These are phyloP conservation scores for Exophiala bonariae DNA, from an alignment of 2,329 filamentous ascomycete genomes.

Conservation along the genomic window DNA sequence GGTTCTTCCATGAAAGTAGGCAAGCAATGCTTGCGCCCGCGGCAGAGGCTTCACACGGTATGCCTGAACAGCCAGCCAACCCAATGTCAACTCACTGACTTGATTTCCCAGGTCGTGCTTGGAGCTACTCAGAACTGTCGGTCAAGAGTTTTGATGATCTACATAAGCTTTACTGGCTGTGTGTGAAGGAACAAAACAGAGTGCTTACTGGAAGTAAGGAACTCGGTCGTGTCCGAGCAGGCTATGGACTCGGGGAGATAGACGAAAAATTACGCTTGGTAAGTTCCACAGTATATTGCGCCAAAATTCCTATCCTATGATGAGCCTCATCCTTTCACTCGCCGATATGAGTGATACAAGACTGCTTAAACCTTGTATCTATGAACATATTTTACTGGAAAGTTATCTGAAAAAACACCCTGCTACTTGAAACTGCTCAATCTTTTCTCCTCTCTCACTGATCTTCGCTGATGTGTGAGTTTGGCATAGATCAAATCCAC, in stretches of 20 bases:
- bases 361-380: slow-evolving; percentile 29
- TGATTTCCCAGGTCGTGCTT: slow-evolving; percentile 62
- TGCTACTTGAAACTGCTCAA: background rate
- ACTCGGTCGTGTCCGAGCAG: slow-evolving; percentile 64
- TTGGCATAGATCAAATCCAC: slow-evolving; percentile 14
- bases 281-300: slow-evolving; percentile 36
- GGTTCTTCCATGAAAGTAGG: slow-evolving; percentile 76
- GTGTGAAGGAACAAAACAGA: slow-evolving; percentile 85
- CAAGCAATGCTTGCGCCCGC: slow-evolving; percentile 70
- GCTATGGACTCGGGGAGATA: slow-evolving; percentile 72
- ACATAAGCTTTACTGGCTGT: slow-evolving; percentile 91
- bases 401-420: slow-evolving; percentile 19
- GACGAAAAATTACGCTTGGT: slow-evolving; percentile 66
- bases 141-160: slow-evolving; percentile 92
- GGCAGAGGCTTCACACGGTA: slow-evolving; percentile 69
- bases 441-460: background rate
- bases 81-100: slow-evolving; percentile 1
- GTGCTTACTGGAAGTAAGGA: slow-evolving; percentile 76
- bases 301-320: slow-evolving; percentile 17
- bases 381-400: slow-evolving; percentile 28
- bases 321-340: slow-evolving; percentile 32
- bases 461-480: background rate
- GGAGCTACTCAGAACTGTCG: slow-evolving; percentile 82
- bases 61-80: slow-evolving; percentile 14
- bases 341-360: slow-evolving; percentile 33